Evolutionary conservation across 1,139 yeast genomes (phyloP), one percentile per base, ranked within the genome.

Genomic region (Sugiyamaella japonica): DNA sequence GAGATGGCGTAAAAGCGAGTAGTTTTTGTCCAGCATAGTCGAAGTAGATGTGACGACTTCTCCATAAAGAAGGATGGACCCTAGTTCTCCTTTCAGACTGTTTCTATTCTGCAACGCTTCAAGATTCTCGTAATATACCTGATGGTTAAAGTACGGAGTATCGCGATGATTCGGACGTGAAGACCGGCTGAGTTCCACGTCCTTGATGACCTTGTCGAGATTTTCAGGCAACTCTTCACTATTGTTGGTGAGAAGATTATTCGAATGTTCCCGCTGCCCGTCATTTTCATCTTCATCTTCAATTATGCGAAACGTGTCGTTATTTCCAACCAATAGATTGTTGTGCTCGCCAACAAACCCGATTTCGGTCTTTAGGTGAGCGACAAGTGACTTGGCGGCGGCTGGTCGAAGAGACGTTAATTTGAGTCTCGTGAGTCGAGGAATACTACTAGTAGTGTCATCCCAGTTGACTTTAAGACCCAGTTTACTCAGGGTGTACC

Each of bases 41-140:
- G 82, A 85, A 0, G 99, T 93, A 0, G 98, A 91, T 0, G 97
- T 87, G 1, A 91, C 84, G 2, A 91, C 96, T 66, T 93, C 97
- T 4, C 90, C 90, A 66, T 91, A 91, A 13, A 89, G 74, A 28
- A 89, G 68, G 1, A 79, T 67, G 0, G 85, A 72, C 0, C 97
- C 98, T 46, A 85, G 71, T 1, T 73, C 76, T 59, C 52, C 63
- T 58, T 12, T 64, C 59, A 53, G 46, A 13, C 40, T 28, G 32
- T 56, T 56, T 25, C 52, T 56, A 12, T 73, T 64, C 39, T 70
- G 62, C 13, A 75, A 67, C 17, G 63, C 67, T 16, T 72, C 69
- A 52, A 91, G 71, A 32, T 71, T 64, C 7, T 70, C 66, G 66
- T 79, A 86, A 66, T 85, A 93, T 23, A 74, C 66, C 8, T 67